A percentile compares a stretch with the other conserved stretches of the same genome.
Conservation (phyloP, 176 grass and related monocot genomes). For the Ampelocalamus luodianensis region DNA sequence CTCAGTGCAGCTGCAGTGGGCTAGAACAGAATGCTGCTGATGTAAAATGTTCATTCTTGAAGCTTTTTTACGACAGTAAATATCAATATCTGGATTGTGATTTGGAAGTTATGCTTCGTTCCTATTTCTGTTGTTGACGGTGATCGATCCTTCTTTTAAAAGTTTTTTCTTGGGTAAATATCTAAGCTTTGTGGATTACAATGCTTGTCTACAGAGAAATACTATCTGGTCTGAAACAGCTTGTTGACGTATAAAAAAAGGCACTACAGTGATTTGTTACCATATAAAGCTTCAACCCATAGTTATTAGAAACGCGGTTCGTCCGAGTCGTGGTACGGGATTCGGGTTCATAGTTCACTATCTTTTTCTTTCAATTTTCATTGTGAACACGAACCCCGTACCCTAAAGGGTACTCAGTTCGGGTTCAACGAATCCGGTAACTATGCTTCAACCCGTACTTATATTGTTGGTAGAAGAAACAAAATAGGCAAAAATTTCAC, state of each 20-base stretch:
- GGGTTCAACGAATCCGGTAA: too few relatives aligned
- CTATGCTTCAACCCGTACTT: neutral
- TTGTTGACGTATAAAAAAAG: neutral
- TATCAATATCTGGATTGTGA: neutral
- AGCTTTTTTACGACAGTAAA: neutral
- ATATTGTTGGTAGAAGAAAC: conserved; percentile 1
- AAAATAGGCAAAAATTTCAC: conserved; percentile 20
- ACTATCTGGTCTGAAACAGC: conserved; percentile 8
- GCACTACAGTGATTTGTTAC: neutral
- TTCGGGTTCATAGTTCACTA: too few relatives aligned
- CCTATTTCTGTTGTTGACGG: neutral
- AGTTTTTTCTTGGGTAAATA: neutral
- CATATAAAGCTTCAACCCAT: neutral
- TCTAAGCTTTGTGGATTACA: neutral
- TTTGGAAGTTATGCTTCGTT: neutral
- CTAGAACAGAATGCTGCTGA: conserved; percentile 25
- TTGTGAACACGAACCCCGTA: too few relatives aligned
- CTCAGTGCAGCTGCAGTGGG: neutral
- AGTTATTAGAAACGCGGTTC: too few relatives aligned
- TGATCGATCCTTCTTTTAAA: neutral
- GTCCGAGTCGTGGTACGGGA: too few relatives aligned
- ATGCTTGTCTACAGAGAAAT: neutral
- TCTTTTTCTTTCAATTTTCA: too few relatives aligned
- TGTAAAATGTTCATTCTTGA: conserved; percentile 2
- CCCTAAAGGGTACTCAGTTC: too few relatives aligned